Conservation (phyloP, 148 eudicot genomes). For the Rhododendron ferrugineum region DNA sequence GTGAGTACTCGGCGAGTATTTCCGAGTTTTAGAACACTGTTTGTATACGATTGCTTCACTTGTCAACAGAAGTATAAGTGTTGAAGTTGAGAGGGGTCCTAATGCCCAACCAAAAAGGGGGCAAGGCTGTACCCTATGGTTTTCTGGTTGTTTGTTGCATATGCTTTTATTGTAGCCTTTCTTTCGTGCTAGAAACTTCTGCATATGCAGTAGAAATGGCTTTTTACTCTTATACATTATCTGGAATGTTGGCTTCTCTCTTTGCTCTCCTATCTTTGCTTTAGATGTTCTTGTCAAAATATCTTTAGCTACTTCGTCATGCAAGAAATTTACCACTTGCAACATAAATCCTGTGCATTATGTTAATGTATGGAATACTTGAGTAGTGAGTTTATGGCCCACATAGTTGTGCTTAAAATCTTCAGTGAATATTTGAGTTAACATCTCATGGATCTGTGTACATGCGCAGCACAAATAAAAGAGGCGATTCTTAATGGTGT, state of each 20-base stretch:
- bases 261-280: background rate
- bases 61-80: background rate
- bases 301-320: background rate
- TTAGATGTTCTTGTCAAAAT: background rate
- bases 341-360: background rate
- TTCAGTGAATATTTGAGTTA: background rate
- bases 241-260: background rate
- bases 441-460: constrained; percentile 11
- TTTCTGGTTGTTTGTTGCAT: background rate
- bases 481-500: constrained; percentile 89
- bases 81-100: background rate
- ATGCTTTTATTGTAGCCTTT: background rate
- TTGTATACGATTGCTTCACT: background rate
- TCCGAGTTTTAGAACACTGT: too few species aligned
- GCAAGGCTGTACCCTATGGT: background rate
- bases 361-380: background rate
- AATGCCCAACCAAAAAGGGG: background rate
- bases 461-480: constrained; percentile 68
- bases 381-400: background rate
- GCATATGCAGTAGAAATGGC: background rate
- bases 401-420: background rate
- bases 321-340: background rate
- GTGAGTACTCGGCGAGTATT: too few species aligned
- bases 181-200: background rate
- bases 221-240: background rate